Base-by-base conservation (phyloP, 1,284 basidiomycete species). In the Cutaneotrichosporon arboriforme region DNA sequence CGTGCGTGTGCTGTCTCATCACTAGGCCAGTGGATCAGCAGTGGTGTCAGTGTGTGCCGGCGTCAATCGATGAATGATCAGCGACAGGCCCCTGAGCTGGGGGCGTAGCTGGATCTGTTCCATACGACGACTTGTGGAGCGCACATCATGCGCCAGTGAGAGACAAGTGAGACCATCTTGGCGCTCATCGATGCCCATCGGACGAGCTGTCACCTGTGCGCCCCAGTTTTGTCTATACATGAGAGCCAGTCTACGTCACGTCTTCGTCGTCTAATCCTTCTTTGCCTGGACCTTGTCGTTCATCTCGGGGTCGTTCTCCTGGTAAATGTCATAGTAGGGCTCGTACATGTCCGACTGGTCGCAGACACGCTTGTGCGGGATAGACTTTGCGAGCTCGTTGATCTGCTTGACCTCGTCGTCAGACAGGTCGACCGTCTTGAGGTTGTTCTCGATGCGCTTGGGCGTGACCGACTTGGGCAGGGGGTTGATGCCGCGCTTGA, bases 401-500 rank as follows among this genome's bases (percentile, higher is more conserved):
- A 74, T 55, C 54, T 62, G 49, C 43, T 68, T 45, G 51, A 72
- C 67, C 58, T 74, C 70, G 26, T 67, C 71, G 38, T 65, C 62
- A 54, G 64, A 53, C 26, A 74, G 66, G 46, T 68, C 65, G 43
- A 74, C 66, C 43, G 63, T 15, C 63, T 71, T 70, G 40, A 70
- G 56, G 67, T 76, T 76, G 58, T 64, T 63, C 54, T 71, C 69
- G 51, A 77, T 77, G 35, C 76, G 66, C 23, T 63, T 55, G 22
- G 75, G 72, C 23, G 73, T 76, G 53, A 77, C 75, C 52, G 69
- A 72, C 68, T 77, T 78, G 54, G 76, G 76, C 31, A 78, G 63
- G 47, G 73, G 70, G 62, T 64, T 52, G 57, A 87, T 84, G 14
- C 87, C 86, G 39, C 86, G 82, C 73, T 88, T 85, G 45, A 87